Conservation (phyloP, 2,329 filamentous ascomycete genomes). For the Teratosphaeria viscida region DNA sequence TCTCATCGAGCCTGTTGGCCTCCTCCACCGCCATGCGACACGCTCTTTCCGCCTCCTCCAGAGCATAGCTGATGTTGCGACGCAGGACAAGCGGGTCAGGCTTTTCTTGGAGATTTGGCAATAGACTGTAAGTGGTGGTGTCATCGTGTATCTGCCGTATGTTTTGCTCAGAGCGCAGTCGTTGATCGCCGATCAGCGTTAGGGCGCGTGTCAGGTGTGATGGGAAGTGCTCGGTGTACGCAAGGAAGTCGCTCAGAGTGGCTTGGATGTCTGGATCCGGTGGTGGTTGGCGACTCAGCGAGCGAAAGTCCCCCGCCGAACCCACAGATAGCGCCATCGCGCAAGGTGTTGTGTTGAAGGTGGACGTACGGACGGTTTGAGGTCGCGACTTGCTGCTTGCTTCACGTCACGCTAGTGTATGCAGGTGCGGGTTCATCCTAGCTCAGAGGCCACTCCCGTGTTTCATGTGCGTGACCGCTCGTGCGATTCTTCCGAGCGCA, state of each 20-base stretch:
- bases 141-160: constrained; percentile 38
- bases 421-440: neutral
- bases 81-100: constrained; percentile 45
- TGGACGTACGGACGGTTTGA: neutral
- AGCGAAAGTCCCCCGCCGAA: constrained; percentile 17
- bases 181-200: constrained; percentile 47
- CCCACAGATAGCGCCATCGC: constrained; percentile 10
- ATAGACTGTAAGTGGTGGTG: constrained; percentile 37
- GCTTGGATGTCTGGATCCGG: constrained; percentile 53
- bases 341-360: neutral
- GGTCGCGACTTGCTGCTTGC: neutral
- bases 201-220: constrained; percentile 54
- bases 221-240: constrained; percentile 60
- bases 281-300: constrained; percentile 22
- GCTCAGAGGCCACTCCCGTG: too few species aligned
- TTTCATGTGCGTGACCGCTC: too few species aligned
- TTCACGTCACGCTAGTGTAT: neutral
- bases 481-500: too few species aligned
- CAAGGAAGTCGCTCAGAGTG: constrained; percentile 56
- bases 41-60: constrained; percentile 24
- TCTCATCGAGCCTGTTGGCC: constrained; percentile 23
- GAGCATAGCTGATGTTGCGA: constrained; percentile 44
- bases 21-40: constrained; percentile 28
- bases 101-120: constrained; percentile 41
- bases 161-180: constrained; percentile 32